Evolutionary conservation across 257 asterid species (phyloP).

Genomic region (Petunia secreta): DNA sequence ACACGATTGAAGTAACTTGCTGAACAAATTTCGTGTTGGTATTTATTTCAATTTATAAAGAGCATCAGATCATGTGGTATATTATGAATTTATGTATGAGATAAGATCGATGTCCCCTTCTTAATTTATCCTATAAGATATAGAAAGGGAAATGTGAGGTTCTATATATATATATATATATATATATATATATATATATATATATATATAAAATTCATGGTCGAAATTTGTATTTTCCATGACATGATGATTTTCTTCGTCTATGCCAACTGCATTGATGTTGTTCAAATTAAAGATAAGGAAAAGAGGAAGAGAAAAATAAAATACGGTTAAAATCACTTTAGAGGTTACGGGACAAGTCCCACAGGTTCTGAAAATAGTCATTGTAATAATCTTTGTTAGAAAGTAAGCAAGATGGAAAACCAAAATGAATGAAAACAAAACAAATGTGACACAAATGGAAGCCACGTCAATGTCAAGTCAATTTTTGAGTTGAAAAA

Average conservation of each 20-base stretch:
- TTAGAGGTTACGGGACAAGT: not conserved
- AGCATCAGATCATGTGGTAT: too few species aligned
- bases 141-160: too few species aligned
- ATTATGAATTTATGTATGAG: too few species aligned
- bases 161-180: too few species aligned
- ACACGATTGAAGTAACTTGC: too few species aligned
- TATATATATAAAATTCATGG: not conserved
- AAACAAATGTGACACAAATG: not conserved
- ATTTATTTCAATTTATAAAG: too few species aligned
- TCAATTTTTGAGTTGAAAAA: constrained; percentile 6
- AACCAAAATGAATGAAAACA: not conserved
- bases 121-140: too few species aligned
- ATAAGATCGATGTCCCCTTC: too few species aligned
- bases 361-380: not conserved
- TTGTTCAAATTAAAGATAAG: not conserved
- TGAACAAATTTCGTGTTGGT: too few species aligned
- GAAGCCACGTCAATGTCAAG: not conserved
- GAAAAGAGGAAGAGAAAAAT: not conserved
- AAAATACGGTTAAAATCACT: not conserved
- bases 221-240: not conserved
- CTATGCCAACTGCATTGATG: not conserved
- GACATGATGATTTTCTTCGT: not conserved
- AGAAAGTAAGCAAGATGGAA: not conserved
- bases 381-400: not conserved
- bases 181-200: not conserved